A percentile compares a stretch with the other conserved stretches of the same genome.
Evolutionary conservation across 2,329 filamentous ascomycete species (phyloP).

Genomic region (Nemania bipapillata): DNA sequence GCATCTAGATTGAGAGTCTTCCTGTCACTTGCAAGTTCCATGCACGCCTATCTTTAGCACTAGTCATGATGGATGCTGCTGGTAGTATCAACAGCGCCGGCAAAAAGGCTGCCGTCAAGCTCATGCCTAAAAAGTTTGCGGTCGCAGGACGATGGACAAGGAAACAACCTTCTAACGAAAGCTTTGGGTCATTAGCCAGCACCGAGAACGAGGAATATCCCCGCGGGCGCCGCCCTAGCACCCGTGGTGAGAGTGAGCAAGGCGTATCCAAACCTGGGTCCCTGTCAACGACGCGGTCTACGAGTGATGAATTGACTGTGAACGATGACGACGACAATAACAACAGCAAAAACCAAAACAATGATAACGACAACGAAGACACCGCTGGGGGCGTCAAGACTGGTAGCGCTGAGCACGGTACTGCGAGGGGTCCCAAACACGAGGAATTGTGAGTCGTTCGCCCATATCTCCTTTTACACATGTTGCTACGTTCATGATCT

Average conservation of each 20-base stretch:
- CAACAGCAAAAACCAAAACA: too few relatives aligned
- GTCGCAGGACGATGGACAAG: conserved; percentile 62
- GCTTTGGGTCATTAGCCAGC: conserved; percentile 49
- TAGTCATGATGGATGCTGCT: conserved; percentile 44
- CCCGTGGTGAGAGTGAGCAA: conserved; percentile 39
- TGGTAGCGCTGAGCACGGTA: conserved; percentile 44
- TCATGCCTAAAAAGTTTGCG: conserved; percentile 64
- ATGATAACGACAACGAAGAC: neutral
- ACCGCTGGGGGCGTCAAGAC: neutral
- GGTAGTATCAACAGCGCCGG: conserved; percentile 31
- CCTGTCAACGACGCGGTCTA: conserved; percentile 43
- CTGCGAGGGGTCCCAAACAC: conserved; percentile 53
- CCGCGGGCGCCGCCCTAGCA: conserved; percentile 46
- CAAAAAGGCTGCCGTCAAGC: conserved; percentile 44
- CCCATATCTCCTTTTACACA: conserved; percentile 1
- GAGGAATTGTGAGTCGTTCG: conserved; percentile 48
- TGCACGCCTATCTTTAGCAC: conserved; percentile 22
- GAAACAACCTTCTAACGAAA: conserved; percentile 57
- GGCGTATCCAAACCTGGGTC: conserved; percentile 34
- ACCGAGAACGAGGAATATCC: conserved; percentile 49
- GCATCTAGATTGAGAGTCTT: conserved; percentile 5
- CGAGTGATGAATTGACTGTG: conserved; percentile 35
- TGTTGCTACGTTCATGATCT: neutral
- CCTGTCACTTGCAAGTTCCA: neutral
- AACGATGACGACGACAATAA: conserved; percentile 47